Evolutionary conservation across 179 eudicot species (phyloP).

Genomic region (Silene vulgaris): DNA sequence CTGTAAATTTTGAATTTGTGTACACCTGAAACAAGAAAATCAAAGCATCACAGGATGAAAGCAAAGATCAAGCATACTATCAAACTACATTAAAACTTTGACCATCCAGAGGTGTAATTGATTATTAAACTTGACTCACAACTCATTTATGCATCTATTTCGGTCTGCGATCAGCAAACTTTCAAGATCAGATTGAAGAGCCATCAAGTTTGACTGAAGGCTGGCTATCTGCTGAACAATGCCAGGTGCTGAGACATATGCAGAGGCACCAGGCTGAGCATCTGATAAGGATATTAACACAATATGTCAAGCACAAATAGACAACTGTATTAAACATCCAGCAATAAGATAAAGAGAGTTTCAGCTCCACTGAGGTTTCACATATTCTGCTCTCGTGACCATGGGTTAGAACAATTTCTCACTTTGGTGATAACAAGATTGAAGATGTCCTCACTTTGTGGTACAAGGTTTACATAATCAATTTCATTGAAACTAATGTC

Average conservation of each 20-base stretch:
- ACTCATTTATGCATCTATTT: constrained; percentile 85
- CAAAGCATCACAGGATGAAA: constrained; percentile 19
- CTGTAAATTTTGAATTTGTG: constrained; percentile 84
- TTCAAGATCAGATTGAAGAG: constrained; percentile 85
- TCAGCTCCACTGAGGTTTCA: too few species aligned
- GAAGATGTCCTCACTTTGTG: too few species aligned
- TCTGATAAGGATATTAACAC: constrained; percentile 36
- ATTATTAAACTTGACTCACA: constrained; percentile 51
- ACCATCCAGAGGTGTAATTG: neutral
- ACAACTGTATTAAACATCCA: neutral
- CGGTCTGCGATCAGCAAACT: constrained; percentile 84
- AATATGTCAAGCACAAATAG: neutral
- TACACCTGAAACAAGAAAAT: constrained; percentile 52
- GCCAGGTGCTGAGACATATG: constrained; percentile 92
- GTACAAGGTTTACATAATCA: too few species aligned
- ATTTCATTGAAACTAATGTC: too few species aligned
- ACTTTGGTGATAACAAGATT: too few species aligned
- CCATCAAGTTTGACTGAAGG: constrained; percentile 76
- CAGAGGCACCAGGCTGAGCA: constrained; percentile 72
- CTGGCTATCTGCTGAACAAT: constrained; percentile 84
- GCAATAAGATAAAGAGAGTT: too few species aligned
- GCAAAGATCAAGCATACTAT: neutral
- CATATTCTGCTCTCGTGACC: too few species aligned
- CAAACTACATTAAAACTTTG: neutral
- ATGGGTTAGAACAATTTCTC: too few species aligned